Evolutionary conservation across 78 protist species (phyloP).

Genomic region (Capsaspora owczarzaki): DNA sequence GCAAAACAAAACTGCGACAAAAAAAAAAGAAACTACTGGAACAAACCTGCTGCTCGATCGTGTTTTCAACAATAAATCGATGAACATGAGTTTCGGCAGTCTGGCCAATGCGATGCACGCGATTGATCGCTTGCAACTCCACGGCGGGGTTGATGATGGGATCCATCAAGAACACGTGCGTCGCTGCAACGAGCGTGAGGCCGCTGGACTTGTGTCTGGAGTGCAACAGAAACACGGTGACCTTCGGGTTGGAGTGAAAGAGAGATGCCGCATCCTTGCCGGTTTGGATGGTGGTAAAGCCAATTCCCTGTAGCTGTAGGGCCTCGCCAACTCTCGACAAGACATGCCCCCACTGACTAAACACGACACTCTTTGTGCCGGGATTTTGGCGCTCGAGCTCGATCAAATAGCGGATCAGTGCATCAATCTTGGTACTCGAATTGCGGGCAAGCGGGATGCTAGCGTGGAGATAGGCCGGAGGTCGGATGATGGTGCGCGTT

Average conservation of each 20-base stretch:
- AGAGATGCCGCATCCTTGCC: neutral
- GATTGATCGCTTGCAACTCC: slow-evolving; percentile 47
- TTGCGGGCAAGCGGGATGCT: no score
- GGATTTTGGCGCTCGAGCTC: neutral
- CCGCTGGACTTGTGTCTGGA: slow-evolving; percentile 38
- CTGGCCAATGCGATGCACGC: slow-evolving; percentile 59
- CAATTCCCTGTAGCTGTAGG: slow-evolving; percentile 9
- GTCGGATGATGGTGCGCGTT: neutral
- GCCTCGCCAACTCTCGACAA: slow-evolving; percentile 27
- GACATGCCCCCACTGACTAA: slow-evolving; percentile 50
- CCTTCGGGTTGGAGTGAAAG: slow-evolving; percentile 23
- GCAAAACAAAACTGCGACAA: no score
- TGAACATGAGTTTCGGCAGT: neutral
- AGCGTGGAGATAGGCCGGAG: no score
- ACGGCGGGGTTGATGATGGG: slow-evolving; percentile 44
- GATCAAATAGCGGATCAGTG: neutral
- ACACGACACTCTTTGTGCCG: slow-evolving; percentile 25
- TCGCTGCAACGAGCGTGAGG: slow-evolving; percentile 48
- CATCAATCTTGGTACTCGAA: neutral
- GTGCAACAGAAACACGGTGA: slow-evolving; percentile 42
- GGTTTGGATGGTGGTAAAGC: neutral
- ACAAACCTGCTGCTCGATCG: slow-evolving; percentile 51
- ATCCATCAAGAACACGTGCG: slow-evolving; percentile 52
- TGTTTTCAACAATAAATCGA: slow-evolving; percentile 36
- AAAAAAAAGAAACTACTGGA: no score